Conservation (phyloP, 192 early-diverging fungal species). For the Backusella macrospora region DNA sequence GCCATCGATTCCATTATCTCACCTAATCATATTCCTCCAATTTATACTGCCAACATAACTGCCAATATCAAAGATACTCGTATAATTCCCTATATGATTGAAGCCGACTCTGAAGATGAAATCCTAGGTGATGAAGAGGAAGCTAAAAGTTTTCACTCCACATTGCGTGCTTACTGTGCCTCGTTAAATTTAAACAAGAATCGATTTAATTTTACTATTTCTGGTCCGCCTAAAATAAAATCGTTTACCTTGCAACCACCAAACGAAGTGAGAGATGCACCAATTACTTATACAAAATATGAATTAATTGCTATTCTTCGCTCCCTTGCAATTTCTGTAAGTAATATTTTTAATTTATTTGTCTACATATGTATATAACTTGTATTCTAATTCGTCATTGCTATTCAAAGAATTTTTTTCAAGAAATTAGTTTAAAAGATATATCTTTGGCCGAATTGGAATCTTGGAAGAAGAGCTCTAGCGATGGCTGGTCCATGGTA, state of each 20-base stretch:
- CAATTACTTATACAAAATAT: constrained; percentile 24
- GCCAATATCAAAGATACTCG: not conserved
- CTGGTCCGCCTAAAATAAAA: not conserved
- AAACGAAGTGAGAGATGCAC: constrained; percentile 25
- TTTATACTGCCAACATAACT: not conserved
- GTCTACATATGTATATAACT: not conserved
- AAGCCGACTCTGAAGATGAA: not conserved
- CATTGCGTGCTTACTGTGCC: constrained; percentile 39
- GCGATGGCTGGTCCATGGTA: constrained; percentile 30
- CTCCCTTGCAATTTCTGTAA: constrained; percentile 34
- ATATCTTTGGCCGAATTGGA: constrained; percentile 24
- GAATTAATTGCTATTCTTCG: constrained; percentile 39
- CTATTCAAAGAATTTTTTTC: constrained; percentile 11
- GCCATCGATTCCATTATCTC: constrained; percentile 26
- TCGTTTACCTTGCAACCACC: constrained; percentile 23
- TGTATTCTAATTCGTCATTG: not conserved
- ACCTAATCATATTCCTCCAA: constrained; percentile 9
- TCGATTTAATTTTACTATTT: constrained; percentile 19
- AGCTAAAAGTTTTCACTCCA: constrained; percentile 18
- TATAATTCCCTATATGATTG: not conserved
- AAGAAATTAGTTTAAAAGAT: not conserved
- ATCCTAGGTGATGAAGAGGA: not conserved
- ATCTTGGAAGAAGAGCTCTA: constrained; percentile 19
- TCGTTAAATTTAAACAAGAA: constrained; percentile 39
- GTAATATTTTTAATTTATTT: not conserved